phyloP scores from a whole-genome alignment of 345 rosid species.

The Chamaenerion angustifolium region DNA sequence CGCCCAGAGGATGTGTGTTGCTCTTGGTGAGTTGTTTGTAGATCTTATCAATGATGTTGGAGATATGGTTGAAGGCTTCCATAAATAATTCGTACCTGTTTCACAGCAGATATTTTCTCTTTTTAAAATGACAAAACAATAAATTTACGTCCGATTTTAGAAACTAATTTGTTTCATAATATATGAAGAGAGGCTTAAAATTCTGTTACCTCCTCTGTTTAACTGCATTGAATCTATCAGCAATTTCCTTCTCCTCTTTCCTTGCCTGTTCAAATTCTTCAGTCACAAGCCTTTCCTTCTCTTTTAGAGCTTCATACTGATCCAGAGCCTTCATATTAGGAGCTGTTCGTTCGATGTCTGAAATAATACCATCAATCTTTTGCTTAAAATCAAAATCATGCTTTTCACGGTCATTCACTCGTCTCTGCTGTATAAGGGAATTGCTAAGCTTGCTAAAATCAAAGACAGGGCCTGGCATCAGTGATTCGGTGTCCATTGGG shows the following conservation, averaged over 20 bases:
- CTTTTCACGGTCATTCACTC: conserved; percentile 38
- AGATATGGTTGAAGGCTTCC: conserved; percentile 88
- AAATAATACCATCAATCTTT: conserved; percentile 49
- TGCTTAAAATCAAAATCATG: conserved; percentile 62
- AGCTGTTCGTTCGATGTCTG: conserved; percentile 84
- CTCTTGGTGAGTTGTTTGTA: conserved; percentile 91
- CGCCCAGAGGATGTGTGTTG: conserved; percentile 79
- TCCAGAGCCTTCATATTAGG: conserved; percentile 94
- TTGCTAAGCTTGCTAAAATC: conserved; percentile 75
- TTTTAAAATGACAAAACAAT: no score
- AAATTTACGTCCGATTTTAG: no score
- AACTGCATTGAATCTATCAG: conserved; percentile 61
- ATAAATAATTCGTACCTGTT: conserved; percentile 73
- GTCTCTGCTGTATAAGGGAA: conserved; percentile 56
- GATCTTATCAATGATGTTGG: conserved; percentile 67
- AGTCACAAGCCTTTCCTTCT: conserved; percentile 63
- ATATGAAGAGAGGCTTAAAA: no score
- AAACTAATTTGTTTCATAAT: no score
- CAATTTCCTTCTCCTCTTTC: conserved; percentile 73
- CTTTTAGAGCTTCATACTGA: conserved; percentile 74
- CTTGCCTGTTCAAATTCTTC: conserved; percentile 83
- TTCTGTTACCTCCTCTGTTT: conserved; percentile 64
- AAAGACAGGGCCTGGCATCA: conserved; percentile 37
- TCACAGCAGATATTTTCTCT: conserved; percentile 14
- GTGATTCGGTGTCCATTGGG: conserved; percentile 22